Percentiles rank a stretch among this genome's conserved stretches.
These are phyloP conservation scores for Anthracocystis panici-leucophaei DNA, from an alignment of 1,284 basidiomycete genomes.

Conservation along the genomic window DNA sequence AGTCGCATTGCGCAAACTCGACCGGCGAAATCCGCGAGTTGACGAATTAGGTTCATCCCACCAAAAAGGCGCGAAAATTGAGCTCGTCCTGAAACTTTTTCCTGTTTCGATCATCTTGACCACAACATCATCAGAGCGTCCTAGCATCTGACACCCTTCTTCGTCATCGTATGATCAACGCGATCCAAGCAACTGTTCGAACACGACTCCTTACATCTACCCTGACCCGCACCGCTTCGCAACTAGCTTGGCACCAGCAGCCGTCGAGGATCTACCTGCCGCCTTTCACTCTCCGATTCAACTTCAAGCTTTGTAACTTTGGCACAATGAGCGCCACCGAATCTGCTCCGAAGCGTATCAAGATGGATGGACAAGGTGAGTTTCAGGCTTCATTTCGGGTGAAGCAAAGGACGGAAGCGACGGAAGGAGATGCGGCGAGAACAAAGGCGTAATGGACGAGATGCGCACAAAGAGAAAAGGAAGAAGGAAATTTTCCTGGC, in stretches of 20 bases:
- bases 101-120: neutral
- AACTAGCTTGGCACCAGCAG: neutral
- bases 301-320: neutral
- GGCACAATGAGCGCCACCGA: slow-evolving; percentile 19
- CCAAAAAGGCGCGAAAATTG: neutral
- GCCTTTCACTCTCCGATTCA: neutral
- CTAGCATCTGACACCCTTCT: neutral
- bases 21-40: slow-evolving; percentile 4
- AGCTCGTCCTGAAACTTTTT: neutral
- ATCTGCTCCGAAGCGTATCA: slow-evolving; percentile 23
- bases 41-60: neutral
- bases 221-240: neutral
- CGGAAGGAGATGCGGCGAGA: neutral
- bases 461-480: neutral
- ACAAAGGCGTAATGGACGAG: neutral
- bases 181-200: neutral
- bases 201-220: neutral
- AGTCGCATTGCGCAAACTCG: neutral
- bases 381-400: neutral
- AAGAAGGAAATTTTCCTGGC: slow-evolving; percentile 11
- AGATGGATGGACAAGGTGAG: slow-evolving; percentile 42
- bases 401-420: too few relatives aligned
- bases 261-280: neutral
- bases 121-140: neutral
- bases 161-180: slow-evolving; percentile 4